A percentile compares a stretch with the other conserved stretches of the same genome.
These are phyloP conservation scores for Aspergillus nomiae DNA, from an alignment of 2,329 filamentous ascomycete species.

Conservation along the genomic window DNA sequence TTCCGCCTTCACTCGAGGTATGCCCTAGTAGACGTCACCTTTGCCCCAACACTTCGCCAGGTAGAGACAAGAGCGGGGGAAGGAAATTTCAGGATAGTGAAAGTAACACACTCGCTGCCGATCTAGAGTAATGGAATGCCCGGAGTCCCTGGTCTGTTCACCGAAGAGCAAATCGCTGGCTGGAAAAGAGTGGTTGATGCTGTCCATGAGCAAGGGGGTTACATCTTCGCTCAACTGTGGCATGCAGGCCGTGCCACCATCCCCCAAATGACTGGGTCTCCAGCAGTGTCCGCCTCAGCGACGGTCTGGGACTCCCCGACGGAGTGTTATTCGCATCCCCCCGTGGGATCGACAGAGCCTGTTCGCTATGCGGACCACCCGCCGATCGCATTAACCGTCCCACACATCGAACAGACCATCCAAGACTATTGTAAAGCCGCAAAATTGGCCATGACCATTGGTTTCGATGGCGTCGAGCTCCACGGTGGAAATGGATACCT, in stretches of 20 bases:
- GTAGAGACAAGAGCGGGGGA: not conserved
- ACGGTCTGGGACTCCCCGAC: constrained; percentile 50
- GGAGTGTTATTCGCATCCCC: constrained; percentile 45
- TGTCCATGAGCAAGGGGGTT: constrained; percentile 54
- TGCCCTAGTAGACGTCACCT: not conserved
- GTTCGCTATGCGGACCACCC: constrained; percentile 46
- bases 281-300: constrained; percentile 43
- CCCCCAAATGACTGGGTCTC: constrained; percentile 43
- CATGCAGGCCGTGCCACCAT: constrained; percentile 52
- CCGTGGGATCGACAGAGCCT: constrained; percentile 36
- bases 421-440: constrained; percentile 49
- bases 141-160: constrained; percentile 38
- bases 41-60: not conserved
- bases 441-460: constrained; percentile 55
- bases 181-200: constrained; percentile 56
- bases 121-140: constrained; percentile 42
- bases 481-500: constrained; percentile 55
- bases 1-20: constrained; percentile 43
- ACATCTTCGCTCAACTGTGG: constrained; percentile 47
- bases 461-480: constrained; percentile 57
- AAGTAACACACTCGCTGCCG: not conserved
- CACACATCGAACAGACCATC: constrained; percentile 49
- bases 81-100: not conserved
- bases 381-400: constrained; percentile 48
- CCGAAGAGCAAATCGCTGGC: constrained; percentile 45